These are phyloP conservation scores for Mrakia gelida DNA, from an alignment of 768 basidiomycete species.

Conservation along the genomic window DNA sequence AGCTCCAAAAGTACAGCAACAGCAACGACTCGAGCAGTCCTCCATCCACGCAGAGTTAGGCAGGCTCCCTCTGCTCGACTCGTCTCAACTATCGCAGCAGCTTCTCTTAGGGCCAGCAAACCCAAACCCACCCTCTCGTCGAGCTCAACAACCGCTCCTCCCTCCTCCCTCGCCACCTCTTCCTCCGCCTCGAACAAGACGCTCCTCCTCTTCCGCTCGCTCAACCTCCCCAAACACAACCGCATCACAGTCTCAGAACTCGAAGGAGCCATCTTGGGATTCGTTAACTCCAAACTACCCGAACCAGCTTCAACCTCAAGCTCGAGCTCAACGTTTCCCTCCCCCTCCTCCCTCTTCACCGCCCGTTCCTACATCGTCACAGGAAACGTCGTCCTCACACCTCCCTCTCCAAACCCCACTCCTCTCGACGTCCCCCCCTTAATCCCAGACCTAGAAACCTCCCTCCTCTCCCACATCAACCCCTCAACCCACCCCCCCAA, in stretches of 20 bases:
- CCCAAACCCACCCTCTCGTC: not conserved
- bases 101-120: not conserved
- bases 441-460: not conserved
- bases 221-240: slow-evolving; percentile 2
- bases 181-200: not conserved
- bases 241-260: not conserved
- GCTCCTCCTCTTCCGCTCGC: not conserved
- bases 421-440: not conserved
- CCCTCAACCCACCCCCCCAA: too few relatives aligned
- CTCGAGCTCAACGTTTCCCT: too few relatives aligned
- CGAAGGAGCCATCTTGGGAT: not conserved
- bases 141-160: not conserved
- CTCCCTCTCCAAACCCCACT: not conserved
- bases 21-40: not conserved
- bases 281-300: not conserved
- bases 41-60: not conserved
- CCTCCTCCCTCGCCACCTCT: not conserved
- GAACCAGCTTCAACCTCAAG: too few relatives aligned
- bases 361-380: not conserved
- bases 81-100: not conserved
- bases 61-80: not conserved
- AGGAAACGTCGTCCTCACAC: not conserved
- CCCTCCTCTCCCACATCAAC: not conserved
- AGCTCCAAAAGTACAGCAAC: not conserved
- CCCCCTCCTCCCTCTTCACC: not conserved